phyloP scores from a whole-genome alignment of 2,329 filamentous ascomycete species.

The Thelonectria blattea region DNA sequence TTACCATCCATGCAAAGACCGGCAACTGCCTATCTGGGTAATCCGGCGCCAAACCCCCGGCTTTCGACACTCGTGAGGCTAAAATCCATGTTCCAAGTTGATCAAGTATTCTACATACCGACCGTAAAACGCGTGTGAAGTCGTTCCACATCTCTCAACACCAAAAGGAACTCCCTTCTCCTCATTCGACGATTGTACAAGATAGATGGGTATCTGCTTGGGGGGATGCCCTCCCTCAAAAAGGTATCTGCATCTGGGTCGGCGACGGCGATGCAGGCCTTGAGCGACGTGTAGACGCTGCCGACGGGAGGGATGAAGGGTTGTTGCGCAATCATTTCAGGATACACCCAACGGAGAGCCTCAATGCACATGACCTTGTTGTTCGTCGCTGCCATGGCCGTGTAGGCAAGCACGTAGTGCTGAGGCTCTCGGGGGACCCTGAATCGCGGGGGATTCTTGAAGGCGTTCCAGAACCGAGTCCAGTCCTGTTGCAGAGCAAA shows the following conservation, averaged over 20 bases:
- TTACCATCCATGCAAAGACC: neutral
- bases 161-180: constrained; percentile 42
- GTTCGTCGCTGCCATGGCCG: constrained; percentile 51
- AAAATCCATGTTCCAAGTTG: neutral
- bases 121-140: constrained; percentile 23
- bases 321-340: constrained; percentile 64
- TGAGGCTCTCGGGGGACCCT: constrained; percentile 53
- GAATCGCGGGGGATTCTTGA: constrained; percentile 60
- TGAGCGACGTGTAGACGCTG: constrained; percentile 54
- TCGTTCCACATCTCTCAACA: constrained; percentile 42
- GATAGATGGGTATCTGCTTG: neutral
- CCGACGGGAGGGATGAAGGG: constrained; percentile 54
- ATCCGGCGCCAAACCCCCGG: neutral
- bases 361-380: constrained; percentile 53
- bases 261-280: constrained; percentile 60
- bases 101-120: constrained; percentile 10
- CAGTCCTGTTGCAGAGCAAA: constrained; percentile 58
- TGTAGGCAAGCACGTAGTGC: constrained; percentile 63
- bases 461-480: constrained; percentile 65
- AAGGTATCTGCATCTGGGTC: constrained; percentile 56
- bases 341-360: constrained; percentile 59
- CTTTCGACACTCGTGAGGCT: neutral
- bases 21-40: neutral
- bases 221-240: constrained; percentile 23
- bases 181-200: constrained; percentile 31